Conservation (phyloP, 2,329 filamentous ascomycete genomes). For the Clarireedia sp. region DNA sequence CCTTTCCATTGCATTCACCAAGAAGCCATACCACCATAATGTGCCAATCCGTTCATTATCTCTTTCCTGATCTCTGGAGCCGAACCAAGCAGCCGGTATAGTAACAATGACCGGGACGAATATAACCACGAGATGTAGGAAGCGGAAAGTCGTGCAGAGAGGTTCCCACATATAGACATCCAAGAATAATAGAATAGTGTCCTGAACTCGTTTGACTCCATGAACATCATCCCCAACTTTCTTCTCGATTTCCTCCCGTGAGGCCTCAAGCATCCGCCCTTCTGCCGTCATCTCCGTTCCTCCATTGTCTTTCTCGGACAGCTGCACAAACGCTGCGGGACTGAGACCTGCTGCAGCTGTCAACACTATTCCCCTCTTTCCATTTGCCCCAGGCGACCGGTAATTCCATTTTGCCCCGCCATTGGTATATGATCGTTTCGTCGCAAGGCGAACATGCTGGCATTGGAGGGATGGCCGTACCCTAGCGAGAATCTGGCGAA, state of each 20-base stretch:
- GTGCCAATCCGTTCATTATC: constrained; percentile 75
- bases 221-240: constrained; percentile 54
- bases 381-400: constrained; percentile 11
- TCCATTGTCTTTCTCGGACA: constrained; percentile 47
- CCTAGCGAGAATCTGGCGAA: constrained; percentile 30
- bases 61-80: constrained; percentile 50
- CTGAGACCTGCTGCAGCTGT: constrained; percentile 34
- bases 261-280: constrained; percentile 78
- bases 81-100: constrained; percentile 76
- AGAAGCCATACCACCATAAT: constrained; percentile 87
- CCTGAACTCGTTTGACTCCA: constrained; percentile 49
- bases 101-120: constrained; percentile 84
- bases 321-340: constrained; percentile 48
- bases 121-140: constrained; percentile 76
- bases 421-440: constrained; percentile 13
- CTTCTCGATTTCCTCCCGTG: constrained; percentile 68
- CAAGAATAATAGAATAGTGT: constrained; percentile 56
- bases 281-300: constrained; percentile 63
- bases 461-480: constrained; percentile 25
- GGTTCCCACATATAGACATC: constrained; percentile 77
- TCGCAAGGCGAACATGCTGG: constrained; percentile 11
- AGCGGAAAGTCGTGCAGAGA: constrained; percentile 76
- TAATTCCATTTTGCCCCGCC: constrained; percentile 11
- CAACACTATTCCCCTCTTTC: constrained; percentile 16
- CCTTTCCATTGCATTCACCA: constrained; percentile 84